Conservation (phyloP, 345 rosid genomes). For the Geranium brycei region DNA sequence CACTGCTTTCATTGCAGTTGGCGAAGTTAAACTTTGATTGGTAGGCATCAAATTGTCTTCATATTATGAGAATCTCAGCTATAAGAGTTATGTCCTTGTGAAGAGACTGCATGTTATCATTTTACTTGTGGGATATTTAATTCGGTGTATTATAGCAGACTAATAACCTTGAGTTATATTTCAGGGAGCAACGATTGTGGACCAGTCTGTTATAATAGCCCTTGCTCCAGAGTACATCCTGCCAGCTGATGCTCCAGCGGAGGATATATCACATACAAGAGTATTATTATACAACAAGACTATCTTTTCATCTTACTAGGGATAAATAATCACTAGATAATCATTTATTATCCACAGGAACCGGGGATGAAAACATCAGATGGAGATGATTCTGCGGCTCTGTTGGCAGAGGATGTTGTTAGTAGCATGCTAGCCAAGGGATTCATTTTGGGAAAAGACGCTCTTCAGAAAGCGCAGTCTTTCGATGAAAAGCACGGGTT, state of each 20-base stretch:
- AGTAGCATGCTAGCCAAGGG: constrained; percentile 87
- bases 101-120: too few species aligned
- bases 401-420: constrained; percentile 87
- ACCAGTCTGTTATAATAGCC: constrained; percentile 52
- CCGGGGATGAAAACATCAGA: constrained; percentile 18
- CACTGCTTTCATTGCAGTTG: too few species aligned
- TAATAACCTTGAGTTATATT: neutral
- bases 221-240: constrained; percentile 59
- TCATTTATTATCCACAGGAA: constrained; percentile 20
- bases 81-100: too few species aligned
- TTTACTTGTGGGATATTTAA: neutral
- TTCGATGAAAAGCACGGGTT: constrained; percentile 74
- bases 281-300: constrained; percentile 27
- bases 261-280: constrained; percentile 3
- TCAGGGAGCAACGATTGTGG: constrained; percentile 86
- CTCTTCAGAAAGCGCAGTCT: constrained; percentile 61
- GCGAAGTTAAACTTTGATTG: too few species aligned
- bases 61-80: too few species aligned
- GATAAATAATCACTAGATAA: neutral
- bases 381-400: constrained; percentile 40
- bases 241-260: constrained; percentile 28
- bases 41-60: neutral
- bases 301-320: constrained; percentile 1
- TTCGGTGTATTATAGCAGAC: neutral
- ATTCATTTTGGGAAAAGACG: constrained; percentile 74